Evolutionary conservation across 2,329 filamentous ascomycete genomes (phyloP).

Genomic region (Dothideomycetes sp.): DNA sequence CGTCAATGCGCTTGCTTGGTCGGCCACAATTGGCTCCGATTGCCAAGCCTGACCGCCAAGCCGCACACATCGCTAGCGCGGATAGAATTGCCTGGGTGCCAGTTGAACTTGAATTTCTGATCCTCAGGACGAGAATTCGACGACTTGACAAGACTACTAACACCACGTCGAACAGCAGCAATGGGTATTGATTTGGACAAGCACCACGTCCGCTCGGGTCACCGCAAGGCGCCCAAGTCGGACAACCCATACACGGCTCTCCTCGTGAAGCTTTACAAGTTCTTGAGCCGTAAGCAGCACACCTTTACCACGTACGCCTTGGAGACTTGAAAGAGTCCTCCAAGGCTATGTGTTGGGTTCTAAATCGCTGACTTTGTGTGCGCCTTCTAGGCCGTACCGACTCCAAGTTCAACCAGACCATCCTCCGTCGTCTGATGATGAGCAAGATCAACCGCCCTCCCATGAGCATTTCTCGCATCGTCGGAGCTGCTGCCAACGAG

Average conservation of each 20-base stretch:
- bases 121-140: background rate
- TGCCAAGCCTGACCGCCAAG: no score
- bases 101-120: background rate
- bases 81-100: background rate
- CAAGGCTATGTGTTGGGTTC: no score
- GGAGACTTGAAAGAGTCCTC: no score
- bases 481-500: conserved; percentile 45
- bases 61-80: background rate
- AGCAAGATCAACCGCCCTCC: conserved; percentile 92
- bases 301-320: background rate
- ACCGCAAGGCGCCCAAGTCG: conserved; percentile 73
- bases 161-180: conserved; percentile 1
- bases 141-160: background rate
- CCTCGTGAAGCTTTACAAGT: conserved; percentile 61
- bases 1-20: no score
- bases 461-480: conserved; percentile 87
- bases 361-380: conserved; percentile 10
- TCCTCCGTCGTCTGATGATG: conserved; percentile 96
- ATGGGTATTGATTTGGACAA: conserved; percentile 30
- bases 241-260: conserved; percentile 41
- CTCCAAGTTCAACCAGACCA: conserved; percentile 95
- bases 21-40: no score
- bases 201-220: conserved; percentile 55
- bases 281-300: conserved; percentile 19
- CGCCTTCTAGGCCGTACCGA: conserved; percentile 71